Base-by-base conservation (phyloP, 352 stramenopile genomes). In the Blastocystis sp. region DNA sequence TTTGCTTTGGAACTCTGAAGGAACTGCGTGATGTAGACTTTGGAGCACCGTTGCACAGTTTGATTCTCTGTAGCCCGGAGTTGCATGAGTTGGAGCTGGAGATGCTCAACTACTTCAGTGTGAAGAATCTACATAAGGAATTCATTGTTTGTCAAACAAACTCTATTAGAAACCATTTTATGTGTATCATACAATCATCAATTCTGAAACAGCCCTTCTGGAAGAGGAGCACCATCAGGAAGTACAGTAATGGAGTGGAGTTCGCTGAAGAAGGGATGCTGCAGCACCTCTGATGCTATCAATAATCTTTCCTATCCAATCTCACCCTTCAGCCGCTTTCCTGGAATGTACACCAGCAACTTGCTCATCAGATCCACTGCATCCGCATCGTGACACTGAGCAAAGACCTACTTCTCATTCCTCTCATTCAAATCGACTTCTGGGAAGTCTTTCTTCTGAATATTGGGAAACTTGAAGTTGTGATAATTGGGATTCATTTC, bases 401-500 rank as follows among this genome's bases (percentile, higher is more conserved):
- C 81, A 92, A 97, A 51, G 93, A 93, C 77, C n/a, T 88, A 88
- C 9, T 27, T 27, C 19, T 88, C 39, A 63, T 81, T 97, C 73
- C 98, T 95, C 89, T 98, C 97, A 88, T 95, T 95, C 95, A 98
- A 75, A 95, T 95, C 89, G 98, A 96, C 21, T 94, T 95, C 89
- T 97, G 96, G 43, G 37, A 74, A 54, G 27, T 87, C 42, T 24
- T 57, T 73, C 32, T 74, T 77, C 14, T 21, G 39, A 91, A 99
- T 98, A 88, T 98, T 95, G 35, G 97, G 97, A 89, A 99, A 99
- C 90, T 98, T 98, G 89, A 98, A 98, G 90, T 98, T 96, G 52
- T 95, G 98, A 90, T 99, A 99, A 89, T 98, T 98, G 5, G 95
- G 96, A 90, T 99, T 99, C 96, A 99, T 99, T 27, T 93, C 93